A percentile compares a stretch with the other conserved stretches of the same genome.
Evolutionary conservation across 192 early-diverging fungal genomes (phyloP).

Genomic region (Coemansia sp.): DNA sequence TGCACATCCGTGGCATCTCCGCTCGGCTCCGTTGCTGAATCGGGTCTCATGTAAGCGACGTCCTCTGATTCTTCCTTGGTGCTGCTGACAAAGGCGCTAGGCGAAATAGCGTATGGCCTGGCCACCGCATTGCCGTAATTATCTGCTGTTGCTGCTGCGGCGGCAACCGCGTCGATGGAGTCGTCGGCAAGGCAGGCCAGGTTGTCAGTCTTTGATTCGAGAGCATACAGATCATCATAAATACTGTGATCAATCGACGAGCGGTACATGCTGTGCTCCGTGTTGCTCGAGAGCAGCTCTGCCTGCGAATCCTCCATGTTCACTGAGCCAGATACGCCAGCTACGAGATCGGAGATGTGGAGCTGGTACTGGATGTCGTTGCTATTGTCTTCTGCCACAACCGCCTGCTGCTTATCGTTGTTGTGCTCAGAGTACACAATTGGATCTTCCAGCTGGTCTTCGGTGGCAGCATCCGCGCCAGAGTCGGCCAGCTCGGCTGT

Average conservation of each 20-base stretch:
- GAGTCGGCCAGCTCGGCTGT: background rate
- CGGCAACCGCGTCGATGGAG: background rate
- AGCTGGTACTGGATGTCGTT: background rate
- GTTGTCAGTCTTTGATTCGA: slow-evolving; percentile 17
- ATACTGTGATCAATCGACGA: slow-evolving; percentile 1
- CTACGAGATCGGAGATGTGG: background rate
- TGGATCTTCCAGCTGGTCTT: slow-evolving; percentile 39
- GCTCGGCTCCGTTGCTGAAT: slow-evolving; percentile 3
- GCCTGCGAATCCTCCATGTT: slow-evolving; percentile 53
- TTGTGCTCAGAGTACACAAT: background rate
- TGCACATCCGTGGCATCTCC: background rate
- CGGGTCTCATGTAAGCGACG: slow-evolving; percentile 18
- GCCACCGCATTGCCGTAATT: background rate
- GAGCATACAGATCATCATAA: slow-evolving; percentile 29
- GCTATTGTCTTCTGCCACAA: background rate
- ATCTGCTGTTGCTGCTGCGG: background rate
- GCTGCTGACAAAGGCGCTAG: slow-evolving; percentile 27
- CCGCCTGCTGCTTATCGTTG: background rate
- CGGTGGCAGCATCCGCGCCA: slow-evolving; percentile 11
- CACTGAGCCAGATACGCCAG: background rate
- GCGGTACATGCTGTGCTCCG: slow-evolving; percentile 48
- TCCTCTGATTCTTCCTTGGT: slow-evolving; percentile 7
- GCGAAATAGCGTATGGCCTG: slow-evolving; percentile 33
- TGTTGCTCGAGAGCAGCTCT: slow-evolving; percentile 42
- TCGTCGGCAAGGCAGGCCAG: background rate